Evolutionary conservation across 306 rosid species (phyloP), one percentile per base, ranked within the genome.

Genomic region (Cucurbita pepo): DNA sequence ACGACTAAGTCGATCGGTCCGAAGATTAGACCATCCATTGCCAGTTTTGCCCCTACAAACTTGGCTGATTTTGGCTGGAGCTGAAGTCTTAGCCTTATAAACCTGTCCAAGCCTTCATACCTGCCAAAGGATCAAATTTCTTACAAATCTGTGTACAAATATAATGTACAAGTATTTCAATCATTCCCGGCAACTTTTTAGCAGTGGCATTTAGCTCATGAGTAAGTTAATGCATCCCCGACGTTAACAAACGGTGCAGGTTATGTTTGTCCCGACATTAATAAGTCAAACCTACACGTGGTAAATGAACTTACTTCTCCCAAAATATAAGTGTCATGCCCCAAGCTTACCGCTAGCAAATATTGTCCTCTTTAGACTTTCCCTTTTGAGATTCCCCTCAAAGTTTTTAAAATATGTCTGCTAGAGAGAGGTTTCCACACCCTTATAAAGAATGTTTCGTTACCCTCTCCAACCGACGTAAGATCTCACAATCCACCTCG

Each of bases 81-180:
- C 79, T 61, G 74, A 38, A 90, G 91, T 70, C 54, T 86, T 40
- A 66, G 43, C 80, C 87, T 90, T 73, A 88, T 84, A 63, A 81
- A 73, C 74, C 79, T 81, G 80, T 92, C 97, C 91, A 92, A 84
- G 56, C 90, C 92, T 80, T 86, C 95, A 47, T 90, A 90, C 97
- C 97, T 92, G 61, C 80, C 78, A 74, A 43, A 70, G 38, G 64
- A 80, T 19, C 30, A 6, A 8, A 69, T 69, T 8, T 48, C 57
- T 69, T 48, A 36, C 8, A 8, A 25, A 30, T 48, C 10, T 8
- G 38, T 45, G 72, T 45, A 0, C 3, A 44, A 15, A 41, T 7
- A 44, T 18, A 19, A 45, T 45, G 34, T 13, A 19, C 12, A 13
- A 66, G 38, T 8, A 3, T 41, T 3, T 62, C 69, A 18, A 44